These are phyloP conservation scores for Marasmius tenuissimus DNA, from an alignment of 1,284 basidiomycete genomes.

Conservation along the genomic window DNA sequence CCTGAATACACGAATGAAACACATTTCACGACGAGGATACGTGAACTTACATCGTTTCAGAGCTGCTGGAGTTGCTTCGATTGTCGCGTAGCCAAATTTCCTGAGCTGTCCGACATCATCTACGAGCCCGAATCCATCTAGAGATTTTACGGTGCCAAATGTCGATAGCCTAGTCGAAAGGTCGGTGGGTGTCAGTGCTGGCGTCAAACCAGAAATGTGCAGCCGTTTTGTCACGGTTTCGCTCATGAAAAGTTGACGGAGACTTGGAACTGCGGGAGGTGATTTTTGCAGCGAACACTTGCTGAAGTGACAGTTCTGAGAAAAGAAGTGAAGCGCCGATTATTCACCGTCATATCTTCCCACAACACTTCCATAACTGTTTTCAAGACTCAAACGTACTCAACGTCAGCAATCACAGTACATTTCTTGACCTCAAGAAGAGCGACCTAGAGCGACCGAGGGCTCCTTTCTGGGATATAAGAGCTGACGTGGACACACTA, in stretches of 20 bases:
- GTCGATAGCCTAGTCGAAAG: constrained; percentile 56
- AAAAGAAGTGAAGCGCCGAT: not conserved
- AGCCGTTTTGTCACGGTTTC: constrained; percentile 54
- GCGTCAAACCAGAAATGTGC: constrained; percentile 73
- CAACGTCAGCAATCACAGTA: too few relatives aligned
- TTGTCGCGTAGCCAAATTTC: constrained; percentile 73
- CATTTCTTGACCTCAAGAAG: too few relatives aligned
- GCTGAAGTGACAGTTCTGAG: not conserved
- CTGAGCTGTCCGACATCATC: constrained; percentile 66
- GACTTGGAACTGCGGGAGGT: not conserved
- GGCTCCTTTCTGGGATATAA: too few relatives aligned
- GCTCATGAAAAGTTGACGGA: not conserved
- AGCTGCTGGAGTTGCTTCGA: constrained; percentile 61
- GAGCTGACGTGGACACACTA: too few relatives aligned
- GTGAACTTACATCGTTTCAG: constrained; percentile 60
- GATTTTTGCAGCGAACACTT: not conserved
- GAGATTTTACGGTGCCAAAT: constrained; percentile 65
- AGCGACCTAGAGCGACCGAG: too few relatives aligned
- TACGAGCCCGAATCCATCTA: constrained; percentile 66
- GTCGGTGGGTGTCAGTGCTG: constrained; percentile 58
- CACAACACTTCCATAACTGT: too few relatives aligned
- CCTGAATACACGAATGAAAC: constrained; percentile 37
- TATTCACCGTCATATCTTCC: not conserved
- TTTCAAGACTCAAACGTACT: too few relatives aligned
- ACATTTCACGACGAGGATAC: constrained; percentile 2